Evolutionary conservation across 805 yeast genomes (phyloP).

Genomic region (Clavispora carvajalis): DNA sequence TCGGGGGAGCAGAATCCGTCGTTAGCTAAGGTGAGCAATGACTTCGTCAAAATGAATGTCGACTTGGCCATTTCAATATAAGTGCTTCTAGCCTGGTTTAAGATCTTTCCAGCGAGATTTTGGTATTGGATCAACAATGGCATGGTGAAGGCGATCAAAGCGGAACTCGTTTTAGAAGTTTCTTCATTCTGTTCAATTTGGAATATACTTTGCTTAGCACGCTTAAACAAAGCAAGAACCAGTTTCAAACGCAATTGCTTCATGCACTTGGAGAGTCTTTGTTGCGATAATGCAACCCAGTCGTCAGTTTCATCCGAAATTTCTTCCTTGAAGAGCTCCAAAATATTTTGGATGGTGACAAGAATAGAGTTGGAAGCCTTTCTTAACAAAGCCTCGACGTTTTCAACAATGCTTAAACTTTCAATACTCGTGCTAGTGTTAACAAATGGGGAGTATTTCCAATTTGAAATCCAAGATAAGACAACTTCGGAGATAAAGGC

Average conservation of each 20-base stretch:
- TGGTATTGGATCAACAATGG: conserved; percentile 63
- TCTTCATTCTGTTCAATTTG: conserved; percentile 31
- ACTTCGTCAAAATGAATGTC: conserved; percentile 50
- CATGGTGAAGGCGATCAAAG: conserved; percentile 49
- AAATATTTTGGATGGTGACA: conserved; percentile 60
- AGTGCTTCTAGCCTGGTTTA: conserved; percentile 40
- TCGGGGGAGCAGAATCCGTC: conserved; percentile 94
- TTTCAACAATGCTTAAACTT: conserved; percentile 20
- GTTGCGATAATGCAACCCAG: conserved; percentile 60
- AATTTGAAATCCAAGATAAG: conserved; percentile 39
- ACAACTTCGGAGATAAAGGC: conserved; percentile 48
- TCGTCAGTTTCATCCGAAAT: conserved; percentile 46
- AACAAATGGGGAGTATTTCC: conserved; percentile 15
- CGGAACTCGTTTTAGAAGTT: conserved; percentile 37
- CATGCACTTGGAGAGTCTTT: conserved; percentile 35
- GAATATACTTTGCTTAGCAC: conserved; percentile 30
- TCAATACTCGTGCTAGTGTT: conserved; percentile 21
- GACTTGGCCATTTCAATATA: conserved; percentile 57
- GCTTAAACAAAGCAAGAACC: conserved; percentile 30
- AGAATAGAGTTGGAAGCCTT: conserved; percentile 54
- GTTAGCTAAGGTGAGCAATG: conserved; percentile 57
- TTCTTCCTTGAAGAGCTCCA: conserved; percentile 29
- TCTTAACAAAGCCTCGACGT: conserved; percentile 44
- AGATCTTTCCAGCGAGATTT: conserved; percentile 40
- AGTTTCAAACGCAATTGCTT: conserved; percentile 38